Conservation (phyloP, 352 stramenopile species). For the Phytophthora cactorum region DNA sequence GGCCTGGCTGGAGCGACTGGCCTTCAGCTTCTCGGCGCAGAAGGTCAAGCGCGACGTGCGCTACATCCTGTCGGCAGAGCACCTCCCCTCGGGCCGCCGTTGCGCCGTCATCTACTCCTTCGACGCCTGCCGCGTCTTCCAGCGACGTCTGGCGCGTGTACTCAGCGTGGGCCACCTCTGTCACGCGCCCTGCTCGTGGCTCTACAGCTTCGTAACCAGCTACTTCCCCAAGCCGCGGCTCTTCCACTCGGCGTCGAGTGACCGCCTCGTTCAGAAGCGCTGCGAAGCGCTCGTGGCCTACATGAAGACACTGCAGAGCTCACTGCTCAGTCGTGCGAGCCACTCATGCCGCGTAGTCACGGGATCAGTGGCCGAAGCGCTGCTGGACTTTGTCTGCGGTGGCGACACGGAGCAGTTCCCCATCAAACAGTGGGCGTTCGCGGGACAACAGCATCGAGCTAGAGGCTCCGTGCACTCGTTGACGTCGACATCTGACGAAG, state of each 20-base stretch:
- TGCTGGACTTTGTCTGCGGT: conserved; percentile 35
- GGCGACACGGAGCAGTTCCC: conserved; percentile 20
- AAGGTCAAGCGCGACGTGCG: conserved; percentile 23
- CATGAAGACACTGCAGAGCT: conserved; percentile 39
- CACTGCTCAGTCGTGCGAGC: conserved; percentile 35
- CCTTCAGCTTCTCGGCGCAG: conserved; percentile 24
- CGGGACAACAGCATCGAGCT: conserved; percentile 21
- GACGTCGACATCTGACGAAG: conserved; percentile 28
- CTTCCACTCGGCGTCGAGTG: conserved; percentile 26
- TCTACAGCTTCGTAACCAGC: conserved; percentile 42
- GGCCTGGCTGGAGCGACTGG: conserved; percentile 34
- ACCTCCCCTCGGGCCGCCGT: conserved; percentile 25
- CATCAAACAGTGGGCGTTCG: conserved; percentile 41
- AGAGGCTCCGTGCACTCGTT: conserved; percentile 27
- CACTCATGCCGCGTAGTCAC: conserved; percentile 37
- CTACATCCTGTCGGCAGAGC: conserved; percentile 30
- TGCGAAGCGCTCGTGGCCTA: conserved; percentile 36
- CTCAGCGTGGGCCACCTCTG: conserved; percentile 32
- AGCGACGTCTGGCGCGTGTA: conserved; percentile 13
- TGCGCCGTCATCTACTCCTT: conserved; percentile 39
- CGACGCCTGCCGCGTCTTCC: conserved; percentile 29
- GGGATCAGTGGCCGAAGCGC: conserved; percentile 18
- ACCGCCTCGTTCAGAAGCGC: conserved; percentile 31
- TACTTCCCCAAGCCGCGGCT: conserved; percentile 39
- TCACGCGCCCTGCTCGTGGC: conserved; percentile 30